Evolutionary conservation across 2,329 filamentous ascomycete genomes (phyloP), one percentile per base, ranked within the genome.

Genomic region (Ceratocystis alfenasii): DNA sequence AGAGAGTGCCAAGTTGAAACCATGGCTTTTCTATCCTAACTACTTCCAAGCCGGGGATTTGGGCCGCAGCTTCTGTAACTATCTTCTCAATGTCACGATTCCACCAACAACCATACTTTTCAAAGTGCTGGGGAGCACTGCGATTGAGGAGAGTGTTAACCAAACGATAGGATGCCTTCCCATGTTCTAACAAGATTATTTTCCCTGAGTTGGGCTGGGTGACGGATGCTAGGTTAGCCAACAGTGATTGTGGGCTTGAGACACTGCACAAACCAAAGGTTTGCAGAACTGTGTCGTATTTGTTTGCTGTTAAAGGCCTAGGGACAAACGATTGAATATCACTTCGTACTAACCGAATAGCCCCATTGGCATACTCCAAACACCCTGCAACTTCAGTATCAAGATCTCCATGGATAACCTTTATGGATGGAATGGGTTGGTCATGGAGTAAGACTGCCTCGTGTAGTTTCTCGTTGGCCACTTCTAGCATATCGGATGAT

Each of bases 181-280:
- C 84, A 74, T 87, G 84, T 73, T 87, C 84, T 7, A 87, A 74
- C 62, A 87, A 75, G 45, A 86, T 72, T 70, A 87, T 86, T 50
- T 81, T 78, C 7, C 84, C 84, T 7, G 79, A 81, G 3, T 76
- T 78, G 12, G 82, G 83, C 69, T 78, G 77, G 1, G 86, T 73
- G 17, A 74, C 75, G 7, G 75, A 72, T 0, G 82, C 82, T 71
- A 87, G 76, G 72, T 81, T 81, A 63, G 74, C 72, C 22, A 87
- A 72, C 22, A 87, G 76, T 33, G 72, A 72, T 8, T 80, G 77
- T 0, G 84, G 84, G 70, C 85, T 79, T 3, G 76, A 76, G 2
- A 86, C 83, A 70, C 81, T 84, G 74, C 84, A 87, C 30, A 87
- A 78, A 3, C 83, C 84, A 74, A 87, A 87, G 0, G 83, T 85